Evolutionary conservation across 345 rosid species (phyloP).

Genomic region (Citrus inodora): DNA sequence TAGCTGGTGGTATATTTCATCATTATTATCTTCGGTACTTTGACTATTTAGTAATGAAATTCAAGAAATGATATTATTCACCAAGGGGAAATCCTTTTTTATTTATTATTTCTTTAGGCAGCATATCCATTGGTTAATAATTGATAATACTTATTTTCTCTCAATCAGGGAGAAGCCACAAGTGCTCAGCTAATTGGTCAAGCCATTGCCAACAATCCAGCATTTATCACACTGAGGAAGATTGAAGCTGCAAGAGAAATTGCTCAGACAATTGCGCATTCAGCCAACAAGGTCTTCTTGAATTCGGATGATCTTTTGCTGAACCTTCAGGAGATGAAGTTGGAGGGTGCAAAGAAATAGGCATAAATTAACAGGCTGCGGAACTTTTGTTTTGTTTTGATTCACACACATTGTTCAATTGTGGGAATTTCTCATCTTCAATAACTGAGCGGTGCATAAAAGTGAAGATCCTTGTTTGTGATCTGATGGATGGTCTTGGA

Average conservation of each 20-base stretch:
- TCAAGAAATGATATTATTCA: neutral
- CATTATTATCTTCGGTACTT: neutral
- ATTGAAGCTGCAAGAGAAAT: slow-evolving; percentile 97
- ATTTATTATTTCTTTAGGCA: neutral
- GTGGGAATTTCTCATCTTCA: neutral
- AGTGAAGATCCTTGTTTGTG: neutral
- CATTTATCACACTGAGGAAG: slow-evolving; percentile 85
- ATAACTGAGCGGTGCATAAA: neutral
- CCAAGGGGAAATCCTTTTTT: neutral
- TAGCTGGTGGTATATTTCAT: neutral
- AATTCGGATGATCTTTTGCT: slow-evolving; percentile 73
- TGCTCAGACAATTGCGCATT: slow-evolving; percentile 66
- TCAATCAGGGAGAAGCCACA: slow-evolving; percentile 80
- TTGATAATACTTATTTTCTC: neutral
- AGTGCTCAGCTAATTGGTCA: slow-evolving; percentile 95
- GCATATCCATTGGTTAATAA: neutral
- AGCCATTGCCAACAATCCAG: slow-evolving; percentile 89
- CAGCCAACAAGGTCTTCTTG: slow-evolving; percentile 75
- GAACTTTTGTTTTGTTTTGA: neutral
- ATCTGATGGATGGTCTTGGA: neutral
- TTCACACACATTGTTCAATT: neutral
- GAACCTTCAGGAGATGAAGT: slow-evolving; percentile 70
- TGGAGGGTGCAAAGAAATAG: slow-evolving; percentile 47
- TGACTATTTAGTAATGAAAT: neutral
- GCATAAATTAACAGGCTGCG: neutral